Percentiles rank a stretch among this genome's conserved stretches.
phyloP scores from a whole-genome alignment of 306 rosid species.

The Astragalus glycyphyllos region DNA sequence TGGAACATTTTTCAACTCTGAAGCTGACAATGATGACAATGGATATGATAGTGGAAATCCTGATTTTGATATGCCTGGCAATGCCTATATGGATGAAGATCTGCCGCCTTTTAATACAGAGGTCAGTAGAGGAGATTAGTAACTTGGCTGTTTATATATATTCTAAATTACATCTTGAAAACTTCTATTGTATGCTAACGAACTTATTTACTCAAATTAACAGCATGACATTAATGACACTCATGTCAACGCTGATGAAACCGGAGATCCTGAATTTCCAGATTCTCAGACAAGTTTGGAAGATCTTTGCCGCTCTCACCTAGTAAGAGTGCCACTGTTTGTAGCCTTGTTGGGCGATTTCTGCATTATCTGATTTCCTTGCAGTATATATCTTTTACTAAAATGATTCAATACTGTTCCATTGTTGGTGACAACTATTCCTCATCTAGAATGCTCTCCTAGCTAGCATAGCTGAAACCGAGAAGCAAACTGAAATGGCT shows the following conservation, averaged over 20 bases:
- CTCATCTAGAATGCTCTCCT: slow-evolving; percentile 75
- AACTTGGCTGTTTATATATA: slow-evolving; percentile 29
- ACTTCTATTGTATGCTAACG: slow-evolving; percentile 27
- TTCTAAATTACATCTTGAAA: slow-evolving; percentile 24
- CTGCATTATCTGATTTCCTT: slow-evolving; percentile 9
- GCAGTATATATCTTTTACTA: not conserved
- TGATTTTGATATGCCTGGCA: slow-evolving; percentile 61
- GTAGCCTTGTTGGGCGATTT: slow-evolving; percentile 27
- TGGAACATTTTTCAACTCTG: slow-evolving; percentile 49
- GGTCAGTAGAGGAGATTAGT: slow-evolving; percentile 56
- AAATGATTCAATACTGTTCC: not conserved
- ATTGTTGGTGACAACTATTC: slow-evolving; percentile 33
- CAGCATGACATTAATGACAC: slow-evolving; percentile 62
- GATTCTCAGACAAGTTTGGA: slow-evolving; percentile 71
- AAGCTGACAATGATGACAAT: slow-evolving; percentile 59
- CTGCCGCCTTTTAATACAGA: slow-evolving; percentile 49
- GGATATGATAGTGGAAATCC: slow-evolving; percentile 53
- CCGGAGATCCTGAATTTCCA: slow-evolving; percentile 53
- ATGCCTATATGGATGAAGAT: slow-evolving; percentile 63
- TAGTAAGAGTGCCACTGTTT: slow-evolving; percentile 60
- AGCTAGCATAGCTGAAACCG: slow-evolving; percentile 86
- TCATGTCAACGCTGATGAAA: slow-evolving; percentile 56
- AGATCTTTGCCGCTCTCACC: slow-evolving; percentile 97
- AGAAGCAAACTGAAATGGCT: slow-evolving; percentile 90
- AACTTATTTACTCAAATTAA: slow-evolving; percentile 26